Evolutionary conservation across 1,284 basidiomycete species (phyloP).

Genomic region (Tausonia pullulans): DNA sequence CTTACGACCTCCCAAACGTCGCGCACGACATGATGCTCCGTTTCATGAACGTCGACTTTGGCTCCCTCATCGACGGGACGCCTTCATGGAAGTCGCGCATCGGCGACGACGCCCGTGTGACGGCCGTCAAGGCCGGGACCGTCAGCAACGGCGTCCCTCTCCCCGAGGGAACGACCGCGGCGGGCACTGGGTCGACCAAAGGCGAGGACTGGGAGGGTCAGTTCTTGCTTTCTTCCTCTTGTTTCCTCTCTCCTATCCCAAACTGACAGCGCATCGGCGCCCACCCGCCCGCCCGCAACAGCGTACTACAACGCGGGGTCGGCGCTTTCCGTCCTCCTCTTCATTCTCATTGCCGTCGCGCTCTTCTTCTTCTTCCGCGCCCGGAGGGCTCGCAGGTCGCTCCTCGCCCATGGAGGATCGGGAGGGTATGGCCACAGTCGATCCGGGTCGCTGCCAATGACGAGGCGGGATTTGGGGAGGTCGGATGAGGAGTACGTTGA

Average conservation of each 20-base stretch:
- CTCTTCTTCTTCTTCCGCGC: conserved; percentile 60
- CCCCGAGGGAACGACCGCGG: conserved; percentile 25
- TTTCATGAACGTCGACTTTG: conserved; percentile 83
- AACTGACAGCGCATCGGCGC: background rate
- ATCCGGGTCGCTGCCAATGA: conserved; percentile 3
- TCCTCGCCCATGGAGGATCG: background rate
- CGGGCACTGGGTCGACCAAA: conserved; percentile 31
- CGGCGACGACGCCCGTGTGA: conserved; percentile 53
- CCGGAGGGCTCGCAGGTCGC: conserved; percentile 34
- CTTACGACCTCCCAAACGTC: conserved; percentile 76
- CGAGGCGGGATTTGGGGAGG: background rate
- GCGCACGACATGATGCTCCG: conserved; percentile 97
- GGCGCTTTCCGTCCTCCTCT: conserved; percentile 63
- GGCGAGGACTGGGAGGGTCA: conserved; percentile 58
- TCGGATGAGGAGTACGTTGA: background rate
- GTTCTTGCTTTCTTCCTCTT: conserved; percentile 19
- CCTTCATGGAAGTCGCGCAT: conserved; percentile 62
- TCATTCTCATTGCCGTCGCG: conserved; percentile 60
- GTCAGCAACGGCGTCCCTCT: conserved; percentile 24
- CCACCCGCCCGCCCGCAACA: conserved; percentile 24
- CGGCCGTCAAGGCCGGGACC: conserved; percentile 19
- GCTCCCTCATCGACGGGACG: conserved; percentile 58
- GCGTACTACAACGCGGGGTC: conserved; percentile 89
- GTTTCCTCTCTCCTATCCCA: background rate
- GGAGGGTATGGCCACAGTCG: conserved; percentile 17